Base-by-base conservation (phyloP, 371 early-diverging fungal genomes). In the Apophysomyces elegans region DNA sequence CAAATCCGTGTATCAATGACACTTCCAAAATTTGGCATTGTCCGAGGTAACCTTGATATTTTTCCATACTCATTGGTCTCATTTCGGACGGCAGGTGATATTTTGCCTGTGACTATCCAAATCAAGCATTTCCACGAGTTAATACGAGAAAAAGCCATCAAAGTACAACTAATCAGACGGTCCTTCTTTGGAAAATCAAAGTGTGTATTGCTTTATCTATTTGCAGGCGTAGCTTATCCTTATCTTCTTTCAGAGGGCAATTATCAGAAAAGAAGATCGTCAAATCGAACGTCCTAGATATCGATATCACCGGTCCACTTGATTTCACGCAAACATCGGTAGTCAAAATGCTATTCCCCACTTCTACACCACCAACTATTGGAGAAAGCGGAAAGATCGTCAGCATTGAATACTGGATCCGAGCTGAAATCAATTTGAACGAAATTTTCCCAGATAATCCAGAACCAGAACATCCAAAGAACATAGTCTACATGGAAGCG, bases 21-120 rank as follows among this genome's bases (percentile, higher is more conserved):
- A 3, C 43, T 83, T 37, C 76, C 73, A 36, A 77, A 72, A 57
- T 67, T 70, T 56, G 84, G 79, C 5, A 71, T 76, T 56, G 84
- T 80, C 4, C 72, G 76, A 76, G 81, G 84, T 77, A 68, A 63
- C 16, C n/a, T 56, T 37, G n/a, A 39, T 36, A 26, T 56, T 21
- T 16, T 50, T 16, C 9, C 21, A 21, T 21, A 11, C 35, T 7
- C 21, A 11, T 26, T 21, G 21, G 54, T 3, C 61, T 57, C 26
- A 63, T 58, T 45, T 41, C 12, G 6, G 12, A 41, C 32, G n/a
- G 21, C 63, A 83, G 83, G 80, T 38, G 83, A 80, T 58, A 66
- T 71, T 0, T 65, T 83, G 35, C 77, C 83, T 1, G 62, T 83
- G 8, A 59, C 70, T 8, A 59, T 77, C 2, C 65, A 59, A 8